Percentiles rank a stretch among this genome's conserved stretches.
phyloP scores from a whole-genome alignment of 768 basidiomycete genomes.

The Tulasnella sp. region DNA sequence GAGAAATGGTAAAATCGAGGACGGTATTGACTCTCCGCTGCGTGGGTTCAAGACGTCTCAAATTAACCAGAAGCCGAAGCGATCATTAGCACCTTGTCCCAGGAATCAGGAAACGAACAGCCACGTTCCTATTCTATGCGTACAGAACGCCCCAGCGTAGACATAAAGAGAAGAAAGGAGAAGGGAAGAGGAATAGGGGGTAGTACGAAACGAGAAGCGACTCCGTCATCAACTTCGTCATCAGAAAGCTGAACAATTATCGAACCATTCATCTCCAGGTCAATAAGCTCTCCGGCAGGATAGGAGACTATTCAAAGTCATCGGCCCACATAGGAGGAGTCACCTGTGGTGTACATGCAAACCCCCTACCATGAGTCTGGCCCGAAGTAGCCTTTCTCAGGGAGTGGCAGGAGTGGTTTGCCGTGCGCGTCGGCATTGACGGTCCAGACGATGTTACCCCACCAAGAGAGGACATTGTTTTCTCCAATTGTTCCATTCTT shows the following conservation, averaged over 20 bases:
- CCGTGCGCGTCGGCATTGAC: constrained; percentile 28
- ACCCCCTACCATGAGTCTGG: constrained; percentile 20
- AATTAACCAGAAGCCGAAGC: neutral
- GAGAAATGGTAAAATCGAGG: neutral
- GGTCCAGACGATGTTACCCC: constrained; percentile 55
- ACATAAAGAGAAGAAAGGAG: constrained; percentile 11
- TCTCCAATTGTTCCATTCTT: constrained; percentile 56
- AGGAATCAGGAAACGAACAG: neutral
- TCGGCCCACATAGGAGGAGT: neutral
- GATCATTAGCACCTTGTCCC: neutral
- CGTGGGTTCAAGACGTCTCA: neutral
- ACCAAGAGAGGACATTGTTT: constrained; percentile 57
- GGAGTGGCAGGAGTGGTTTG: neutral
- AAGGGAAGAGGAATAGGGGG: neutral
- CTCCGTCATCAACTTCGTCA: neutral
- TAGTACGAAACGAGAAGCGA: neutral
- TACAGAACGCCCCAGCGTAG: neutral
- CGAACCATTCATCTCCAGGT: constrained; percentile 1
- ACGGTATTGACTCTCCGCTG: neutral
- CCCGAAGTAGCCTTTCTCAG: constrained; percentile 19
- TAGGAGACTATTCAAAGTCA: constrained; percentile 14
- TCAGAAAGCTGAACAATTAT: neutral
- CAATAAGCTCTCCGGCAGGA: neutral
- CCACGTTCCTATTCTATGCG: constrained; percentile 7
- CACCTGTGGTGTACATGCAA: neutral